Conservation (phyloP, 2,329 filamentous ascomycete genomes). For the Ustulina deusta region DNA sequence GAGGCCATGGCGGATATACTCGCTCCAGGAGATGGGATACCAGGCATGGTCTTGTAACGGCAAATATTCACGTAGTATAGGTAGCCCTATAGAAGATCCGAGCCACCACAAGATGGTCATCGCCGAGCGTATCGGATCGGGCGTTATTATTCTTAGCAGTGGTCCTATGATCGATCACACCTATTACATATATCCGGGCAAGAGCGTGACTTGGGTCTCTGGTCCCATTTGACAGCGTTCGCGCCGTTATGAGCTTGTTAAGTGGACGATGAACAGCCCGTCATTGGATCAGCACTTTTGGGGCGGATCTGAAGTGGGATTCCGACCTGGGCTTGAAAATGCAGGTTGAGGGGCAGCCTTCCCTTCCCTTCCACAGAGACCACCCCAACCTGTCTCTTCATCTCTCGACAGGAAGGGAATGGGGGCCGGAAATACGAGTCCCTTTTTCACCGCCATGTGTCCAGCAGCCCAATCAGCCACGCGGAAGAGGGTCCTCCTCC, state of each 20-base stretch:
- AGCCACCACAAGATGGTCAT: conserved; percentile 19
- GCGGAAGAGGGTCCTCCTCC: conserved; percentile 28
- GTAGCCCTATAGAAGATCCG: conserved; percentile 27
- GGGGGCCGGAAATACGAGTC: conserved; percentile 21
- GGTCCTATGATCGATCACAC: conserved; percentile 18
- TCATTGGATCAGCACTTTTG: conserved; percentile 6
- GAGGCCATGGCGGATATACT: conserved; percentile 8
- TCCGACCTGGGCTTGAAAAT: conserved; percentile 18
- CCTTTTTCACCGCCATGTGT: conserved; percentile 49
- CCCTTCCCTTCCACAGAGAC: neutral
- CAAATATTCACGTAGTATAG: neutral
- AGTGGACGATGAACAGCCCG: conserved; percentile 19
- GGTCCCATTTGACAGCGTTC: conserved; percentile 26
- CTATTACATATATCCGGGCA: conserved; percentile 14
- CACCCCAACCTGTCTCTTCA: conserved; percentile 10
- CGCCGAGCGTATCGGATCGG: conserved; percentile 26
- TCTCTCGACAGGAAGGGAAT: conserved; percentile 16
- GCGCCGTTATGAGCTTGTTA: conserved; percentile 34
- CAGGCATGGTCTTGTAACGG: conserved; percentile 11
- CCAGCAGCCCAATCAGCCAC: conserved; percentile 44
- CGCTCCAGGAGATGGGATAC: neutral
- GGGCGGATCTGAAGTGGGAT: conserved; percentile 27
- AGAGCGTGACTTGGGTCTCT: conserved; percentile 16
- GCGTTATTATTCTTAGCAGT: conserved; percentile 15
- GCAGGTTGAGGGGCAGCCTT: conserved; percentile 6